phyloP scores from a whole-genome alignment of 495 filamentous ascomycete genomes.

The Xanthoparmelia taractica region DNA sequence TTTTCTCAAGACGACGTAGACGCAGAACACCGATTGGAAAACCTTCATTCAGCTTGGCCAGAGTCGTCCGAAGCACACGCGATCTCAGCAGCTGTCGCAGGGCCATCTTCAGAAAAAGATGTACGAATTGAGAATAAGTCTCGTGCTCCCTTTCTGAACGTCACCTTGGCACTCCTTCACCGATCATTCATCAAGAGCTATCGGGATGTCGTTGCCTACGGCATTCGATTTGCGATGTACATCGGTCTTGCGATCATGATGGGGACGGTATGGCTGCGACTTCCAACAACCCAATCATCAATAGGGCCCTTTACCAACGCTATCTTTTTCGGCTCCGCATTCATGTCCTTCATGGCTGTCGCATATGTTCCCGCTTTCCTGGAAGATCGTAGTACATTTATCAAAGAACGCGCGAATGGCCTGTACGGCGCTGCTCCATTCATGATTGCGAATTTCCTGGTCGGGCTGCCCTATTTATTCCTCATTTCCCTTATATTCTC shows the following conservation, averaged over 20 bases:
- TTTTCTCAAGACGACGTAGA: slow-evolving; percentile 38
- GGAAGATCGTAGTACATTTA: slow-evolving; percentile 64
- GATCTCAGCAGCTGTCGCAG: background rate
- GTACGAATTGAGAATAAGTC: background rate
- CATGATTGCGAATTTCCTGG: slow-evolving; percentile 69
- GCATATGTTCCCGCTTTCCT: slow-evolving; percentile 78
- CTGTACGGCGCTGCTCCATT: slow-evolving; percentile 67
- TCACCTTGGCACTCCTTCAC: slow-evolving; percentile 53
- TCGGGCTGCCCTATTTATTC: slow-evolving; percentile 73
- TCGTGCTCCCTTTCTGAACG: background rate
- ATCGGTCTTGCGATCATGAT: slow-evolving; percentile 76
- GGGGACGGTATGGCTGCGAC: slow-evolving; percentile 75
- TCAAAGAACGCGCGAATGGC: slow-evolving; percentile 75
- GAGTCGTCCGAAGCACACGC: background rate
- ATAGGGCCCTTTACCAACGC: slow-evolving; percentile 76
- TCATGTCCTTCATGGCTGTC: slow-evolving; percentile 89
- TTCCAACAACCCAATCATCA: slow-evolving; percentile 52
- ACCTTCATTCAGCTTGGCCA: background rate
- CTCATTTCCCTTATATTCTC: slow-evolving; percentile 67
- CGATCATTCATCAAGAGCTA: slow-evolving; percentile 72
- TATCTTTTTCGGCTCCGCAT: slow-evolving; percentile 75
- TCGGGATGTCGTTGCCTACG: slow-evolving; percentile 73
- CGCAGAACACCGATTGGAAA: background rate
- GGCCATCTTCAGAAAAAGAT: background rate
- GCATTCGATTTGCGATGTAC: slow-evolving; percentile 77